Evolutionary conservation across 2,329 filamentous ascomycete species (phyloP), one percentile per base, ranked within the genome.

Genomic region (Sarocladium brachiariae): DNA sequence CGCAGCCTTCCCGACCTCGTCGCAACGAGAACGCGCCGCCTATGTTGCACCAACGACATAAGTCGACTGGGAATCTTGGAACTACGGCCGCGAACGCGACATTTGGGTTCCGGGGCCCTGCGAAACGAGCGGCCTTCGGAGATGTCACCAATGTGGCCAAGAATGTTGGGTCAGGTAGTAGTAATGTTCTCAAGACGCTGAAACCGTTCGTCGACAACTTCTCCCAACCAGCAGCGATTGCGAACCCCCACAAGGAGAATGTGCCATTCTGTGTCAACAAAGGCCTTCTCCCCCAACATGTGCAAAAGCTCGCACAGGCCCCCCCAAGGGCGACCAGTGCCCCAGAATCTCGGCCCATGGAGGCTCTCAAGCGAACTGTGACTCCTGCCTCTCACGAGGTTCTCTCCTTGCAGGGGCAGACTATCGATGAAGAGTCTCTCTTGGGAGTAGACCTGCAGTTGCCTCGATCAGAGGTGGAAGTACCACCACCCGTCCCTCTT

Each of bases 91-190:
- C 58, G 19, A 49, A 41, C 11, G 55, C 55, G 2, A 53, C 55
- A 18, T 55, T 54, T 19, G 67, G 67, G 31, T 58, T 70, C 35
- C 67, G 66, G 25, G 67, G 66, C 34, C 64, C 80, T 52, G 75
- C 83, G 51, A 93, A 91, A 72, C 83, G 90, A 57, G 83, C 84
- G 55, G 88, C 83, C 11, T 90, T 95, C 67, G 87, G 81, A 47
- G 90, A 95, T 64, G 78, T 93, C 54, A 93, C 87, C 73, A 92
- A 91, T 62, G 83, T 77, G 41, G 62, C 74, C 35, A 70, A 71
- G 54, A 63, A 65, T 41, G 56, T 59, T 30, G 53, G 61, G 24
- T 58, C 53, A 38, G 58, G 63, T 11, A 43, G 63, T 11, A 43
- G 23, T 23, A 61, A 70, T 47, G 58, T 66, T 25, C 60, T 55